Evolutionary conservation across 2,329 filamentous ascomycete species (phyloP), one percentile per base, ranked within the genome.

Genomic region (Stemphylium vesicarium): DNA sequence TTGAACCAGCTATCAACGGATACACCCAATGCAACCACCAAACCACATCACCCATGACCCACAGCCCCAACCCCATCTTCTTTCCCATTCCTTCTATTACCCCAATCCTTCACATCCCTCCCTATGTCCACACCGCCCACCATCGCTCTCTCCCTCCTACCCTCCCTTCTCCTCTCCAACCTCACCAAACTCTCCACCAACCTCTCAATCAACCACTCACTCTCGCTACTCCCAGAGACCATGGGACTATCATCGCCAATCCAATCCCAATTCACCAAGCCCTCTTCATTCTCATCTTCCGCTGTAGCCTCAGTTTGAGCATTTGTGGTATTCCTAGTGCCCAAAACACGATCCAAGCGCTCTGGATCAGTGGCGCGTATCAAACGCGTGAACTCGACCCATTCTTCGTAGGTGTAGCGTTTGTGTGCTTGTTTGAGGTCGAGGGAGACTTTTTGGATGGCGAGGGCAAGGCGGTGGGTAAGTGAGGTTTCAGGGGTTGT

Each of bases 331-430:
- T 10, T 42, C 13, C 35, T 39, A 5, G 22, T 55, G 16, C 56
- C 56, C 1, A 63, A n/a, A 10, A 50, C 44, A n/a, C 46, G 48
- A 31, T 65, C 51, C 3, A 66, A 38, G 0, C 58, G 61, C 9
- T 53, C 47, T 2, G 57, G 62, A 4, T 60, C 65, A 1, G 79
- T 78, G 60, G 87, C 87, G 2, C 83, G 79, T 33, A 96, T 90
- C 29, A 96, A 81, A 18, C 85, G 84, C 7, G 93, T 87, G 64
- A 91, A 95, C 79, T 91, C 90, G 0, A 89, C 89, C 93, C 92
- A 96, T 70, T 96, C 89, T 62, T 92, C 86, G 60, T 92, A 97
- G 0, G 80, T 81, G 71, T 96, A 97, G 49, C 82, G 83, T 50
- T 86, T 87, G 2, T 84, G 81, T 4, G 81, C 75, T 39, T 79